Conservation (phyloP, 805 yeast genomes). For the Suhomyces tanzawaensis region DNA sequence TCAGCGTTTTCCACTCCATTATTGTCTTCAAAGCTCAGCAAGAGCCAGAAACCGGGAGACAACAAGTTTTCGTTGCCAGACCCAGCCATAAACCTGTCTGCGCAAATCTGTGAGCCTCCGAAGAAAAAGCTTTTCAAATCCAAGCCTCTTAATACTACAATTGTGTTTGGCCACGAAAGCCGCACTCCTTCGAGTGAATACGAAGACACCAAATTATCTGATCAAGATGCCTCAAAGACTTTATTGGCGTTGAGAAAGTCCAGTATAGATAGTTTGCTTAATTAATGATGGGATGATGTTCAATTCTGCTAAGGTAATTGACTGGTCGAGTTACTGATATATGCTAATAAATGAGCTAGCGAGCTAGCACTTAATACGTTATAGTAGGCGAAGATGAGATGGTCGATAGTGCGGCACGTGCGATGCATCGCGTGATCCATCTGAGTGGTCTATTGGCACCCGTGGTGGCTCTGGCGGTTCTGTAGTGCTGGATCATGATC, state of each 20-base stretch:
- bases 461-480: no score
- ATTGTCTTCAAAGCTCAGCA: constrained; percentile 3
- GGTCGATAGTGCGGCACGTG: no score
- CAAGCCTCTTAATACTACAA: constrained; percentile 23
- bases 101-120: constrained; percentile 19
- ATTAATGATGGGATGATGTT: constrained; percentile 15
- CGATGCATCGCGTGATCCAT: no score
- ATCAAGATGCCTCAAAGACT: constrained; percentile 38
- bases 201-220: constrained; percentile 19
- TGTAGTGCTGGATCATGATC: no score
- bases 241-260: constrained; percentile 40
- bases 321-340: background rate
- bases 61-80: constrained; percentile 36
- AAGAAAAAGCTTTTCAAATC: constrained; percentile 30
- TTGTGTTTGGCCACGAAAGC: constrained; percentile 1
- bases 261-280: constrained; percentile 40
- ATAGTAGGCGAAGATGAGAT: no score
- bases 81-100: constrained; percentile 30
- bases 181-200: constrained; percentile 2
- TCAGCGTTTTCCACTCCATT: constrained; percentile 12
- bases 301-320: background rate
- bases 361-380: no score
- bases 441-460: no score
- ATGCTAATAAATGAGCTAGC: no score
- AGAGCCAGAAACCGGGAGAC: background rate